Evolutionary conservation across 257 asterid species (phyloP).

Genomic region (Penstemon davidsonii): DNA sequence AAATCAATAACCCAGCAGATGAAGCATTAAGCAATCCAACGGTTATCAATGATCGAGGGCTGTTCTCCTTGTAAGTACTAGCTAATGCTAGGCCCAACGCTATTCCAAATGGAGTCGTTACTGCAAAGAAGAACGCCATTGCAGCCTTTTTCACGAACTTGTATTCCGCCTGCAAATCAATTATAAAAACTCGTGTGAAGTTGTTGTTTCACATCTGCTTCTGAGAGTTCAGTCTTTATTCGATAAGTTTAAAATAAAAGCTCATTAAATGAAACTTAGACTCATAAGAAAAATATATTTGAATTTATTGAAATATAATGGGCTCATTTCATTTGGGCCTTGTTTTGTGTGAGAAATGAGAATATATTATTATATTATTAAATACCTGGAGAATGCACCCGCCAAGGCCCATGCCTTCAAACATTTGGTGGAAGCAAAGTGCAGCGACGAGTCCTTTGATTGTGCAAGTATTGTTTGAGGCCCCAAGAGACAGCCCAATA

Average conservation of each 20-base stretch:
- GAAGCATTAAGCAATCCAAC: slow-evolving; percentile 53
- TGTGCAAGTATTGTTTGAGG: slow-evolving; percentile 43
- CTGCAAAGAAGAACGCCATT: slow-evolving; percentile 54
- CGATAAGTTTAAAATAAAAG: no score
- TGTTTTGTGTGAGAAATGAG: no score
- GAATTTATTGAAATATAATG: no score
- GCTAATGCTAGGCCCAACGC: slow-evolving; percentile 50
- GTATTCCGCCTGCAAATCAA: slow-evolving; percentile 43
- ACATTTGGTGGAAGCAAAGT: slow-evolving; percentile 49
- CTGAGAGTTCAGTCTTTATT: no score
- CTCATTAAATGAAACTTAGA: no score
- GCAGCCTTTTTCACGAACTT: slow-evolving; percentile 36
- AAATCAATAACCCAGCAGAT: slow-evolving; percentile 45
- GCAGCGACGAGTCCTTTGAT: slow-evolving; percentile 40
- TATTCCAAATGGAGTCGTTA: slow-evolving; percentile 59
- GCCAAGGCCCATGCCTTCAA: slow-evolving; percentile 9
- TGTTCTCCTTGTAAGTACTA: slow-evolving; percentile 41
- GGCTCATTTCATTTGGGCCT: no score
- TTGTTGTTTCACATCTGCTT: no score
- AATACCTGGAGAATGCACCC: slow-evolving; percentile 48
- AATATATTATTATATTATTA: no score
- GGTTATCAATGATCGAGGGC: slow-evolving; percentile 48
- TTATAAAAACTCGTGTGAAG: not conserved
- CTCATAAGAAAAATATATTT: no score
- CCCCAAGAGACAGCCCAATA: slow-evolving; percentile 40